A percentile compares a stretch with the other conserved stretches of the same genome.
These are phyloP conservation scores for Kazachstania kunashirensis DNA, from an alignment of 805 yeast genomes.

Conservation along the genomic window DNA sequence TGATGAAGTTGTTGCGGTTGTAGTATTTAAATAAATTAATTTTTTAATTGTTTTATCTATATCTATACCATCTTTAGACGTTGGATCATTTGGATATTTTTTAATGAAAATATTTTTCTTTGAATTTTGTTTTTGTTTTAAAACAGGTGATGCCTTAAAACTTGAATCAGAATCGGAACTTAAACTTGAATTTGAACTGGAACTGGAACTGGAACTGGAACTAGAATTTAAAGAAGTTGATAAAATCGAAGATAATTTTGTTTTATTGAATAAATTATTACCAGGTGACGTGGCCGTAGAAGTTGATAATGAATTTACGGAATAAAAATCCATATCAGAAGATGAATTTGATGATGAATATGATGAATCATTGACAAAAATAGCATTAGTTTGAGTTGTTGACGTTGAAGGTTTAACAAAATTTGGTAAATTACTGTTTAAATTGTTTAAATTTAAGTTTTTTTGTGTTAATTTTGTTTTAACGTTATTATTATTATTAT, in stretches of 20 bases:
- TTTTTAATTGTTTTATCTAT: conserved; percentile 56
- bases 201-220: background rate
- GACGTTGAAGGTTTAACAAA: conserved; percentile 3
- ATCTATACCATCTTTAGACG: conserved; percentile 32
- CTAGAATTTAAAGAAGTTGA: conserved; percentile 2
- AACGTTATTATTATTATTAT: conserved; percentile 1
- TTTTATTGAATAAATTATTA: background rate
- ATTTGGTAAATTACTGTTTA: background rate
- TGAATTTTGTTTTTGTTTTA: no score
- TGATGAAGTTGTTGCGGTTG: conserved; percentile 15
- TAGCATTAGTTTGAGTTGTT: conserved; percentile 1
- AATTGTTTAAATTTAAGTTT: background rate
- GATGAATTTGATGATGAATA: background rate
- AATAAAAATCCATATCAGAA: background rate
- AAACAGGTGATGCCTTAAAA: background rate
- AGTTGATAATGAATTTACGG: conserved; percentile 2
- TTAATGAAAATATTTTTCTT: conserved; percentile 18
- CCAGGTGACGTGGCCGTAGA: conserved; percentile 5
- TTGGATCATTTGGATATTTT: conserved; percentile 24
- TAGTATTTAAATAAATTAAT: conserved; percentile 37
- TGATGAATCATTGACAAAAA: conserved; percentile 4
- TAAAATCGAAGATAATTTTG: conserved; percentile 3
- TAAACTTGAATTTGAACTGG: conserved; percentile 6
- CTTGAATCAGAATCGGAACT: conserved; percentile 7
- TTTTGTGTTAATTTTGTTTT: conserved; percentile 2